Evolutionary conservation across 2,329 filamentous ascomycete species (phyloP), one percentile per base, ranked within the genome.

Genomic region (Volutella citrinella): DNA sequence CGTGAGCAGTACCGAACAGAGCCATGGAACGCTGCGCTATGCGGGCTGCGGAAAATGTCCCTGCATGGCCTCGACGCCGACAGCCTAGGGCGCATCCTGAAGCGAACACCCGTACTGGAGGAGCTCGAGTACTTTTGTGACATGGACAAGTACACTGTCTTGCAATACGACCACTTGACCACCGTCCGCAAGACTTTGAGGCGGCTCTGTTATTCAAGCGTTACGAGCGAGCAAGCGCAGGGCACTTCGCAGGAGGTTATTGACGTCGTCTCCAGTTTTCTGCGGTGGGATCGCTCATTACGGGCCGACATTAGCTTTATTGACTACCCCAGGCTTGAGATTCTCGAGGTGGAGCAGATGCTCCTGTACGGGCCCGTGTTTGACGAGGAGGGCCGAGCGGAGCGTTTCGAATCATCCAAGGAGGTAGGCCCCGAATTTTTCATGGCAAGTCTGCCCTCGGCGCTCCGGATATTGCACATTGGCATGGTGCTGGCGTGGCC

Each of bases 41-140:
- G 45, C 10, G 49, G 44, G 8, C 50, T 54, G 10, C 51, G 50
- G 1, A 34, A 36, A n/a, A 24, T 54, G 19, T 54, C 51, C 18
- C 34, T 54, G 7, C 51, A 54, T 19, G 51, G 51, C 7, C 18
- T 54, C 12, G 51, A 54, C 7, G 46, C 51, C 4, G 50, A 51
- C 5, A 54, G 51, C 20, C 32, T 54, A 10, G 46, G 34, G 27
- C 54, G 53, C 18, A 54, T 54, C 3, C 45, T 54, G 10, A 35
- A 36, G 3, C 47, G 46, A 5, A 54, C 48, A 19, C 51, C 51
- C 8, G 43, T 48, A 3, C 23, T 54, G 2, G 51, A 54, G 28
- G 51, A 54, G 6, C 30, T 54, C 3, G 51, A 54, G 24, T 54
- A 54, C 22, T 54, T 54, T 13, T 54, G 51, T 24, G 50, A 54